These are phyloP conservation scores for Suillus occidentalis DNA, from an alignment of 768 basidiomycete species.

Conservation along the genomic window DNA sequence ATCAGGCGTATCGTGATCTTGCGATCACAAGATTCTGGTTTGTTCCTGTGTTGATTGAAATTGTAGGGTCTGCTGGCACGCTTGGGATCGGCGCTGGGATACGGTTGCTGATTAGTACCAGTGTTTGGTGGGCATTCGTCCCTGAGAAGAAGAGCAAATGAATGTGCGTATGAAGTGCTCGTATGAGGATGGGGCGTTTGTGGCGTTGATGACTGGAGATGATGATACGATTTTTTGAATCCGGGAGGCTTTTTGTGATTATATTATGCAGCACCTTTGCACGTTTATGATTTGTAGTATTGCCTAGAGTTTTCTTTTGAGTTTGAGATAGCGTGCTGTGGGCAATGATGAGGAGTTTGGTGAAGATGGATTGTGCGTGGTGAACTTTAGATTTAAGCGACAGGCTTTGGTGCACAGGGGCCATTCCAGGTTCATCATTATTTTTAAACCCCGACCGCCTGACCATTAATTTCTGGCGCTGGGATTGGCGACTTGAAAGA, in stretches of 20 bases:
- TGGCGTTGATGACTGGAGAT: too few relatives aligned
- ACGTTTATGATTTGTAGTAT: neutral
- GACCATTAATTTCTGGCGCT: too few relatives aligned
- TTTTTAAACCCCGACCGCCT: too few relatives aligned
- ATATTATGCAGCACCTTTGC: too few relatives aligned
- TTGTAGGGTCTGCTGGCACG: conserved; percentile 59
- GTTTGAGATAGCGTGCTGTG: neutral
- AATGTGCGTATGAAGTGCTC: neutral
- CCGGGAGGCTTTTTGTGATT: neutral
- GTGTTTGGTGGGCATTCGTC: conserved; percentile 66
- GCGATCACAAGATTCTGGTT: conserved; percentile 68
- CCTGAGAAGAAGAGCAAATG: conserved; percentile 33
- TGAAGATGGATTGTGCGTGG: too few relatives aligned
- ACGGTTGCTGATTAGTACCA: conserved; percentile 57
- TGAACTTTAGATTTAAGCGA: too few relatives aligned
- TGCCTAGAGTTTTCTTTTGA: neutral
- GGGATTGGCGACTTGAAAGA: too few relatives aligned
- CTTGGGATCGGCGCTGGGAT: conserved; percentile 69
- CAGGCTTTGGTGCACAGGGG: too few relatives aligned
- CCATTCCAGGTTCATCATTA: too few relatives aligned
- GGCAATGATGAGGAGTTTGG: neutral
- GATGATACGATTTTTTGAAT: too few relatives aligned
- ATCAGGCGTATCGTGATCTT: conserved; percentile 49
- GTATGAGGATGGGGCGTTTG: neutral
- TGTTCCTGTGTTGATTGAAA: conserved; percentile 67